These are phyloP conservation scores for Pichia cephalocereana DNA, from an alignment of 805 yeast genomes.

Conservation along the genomic window DNA sequence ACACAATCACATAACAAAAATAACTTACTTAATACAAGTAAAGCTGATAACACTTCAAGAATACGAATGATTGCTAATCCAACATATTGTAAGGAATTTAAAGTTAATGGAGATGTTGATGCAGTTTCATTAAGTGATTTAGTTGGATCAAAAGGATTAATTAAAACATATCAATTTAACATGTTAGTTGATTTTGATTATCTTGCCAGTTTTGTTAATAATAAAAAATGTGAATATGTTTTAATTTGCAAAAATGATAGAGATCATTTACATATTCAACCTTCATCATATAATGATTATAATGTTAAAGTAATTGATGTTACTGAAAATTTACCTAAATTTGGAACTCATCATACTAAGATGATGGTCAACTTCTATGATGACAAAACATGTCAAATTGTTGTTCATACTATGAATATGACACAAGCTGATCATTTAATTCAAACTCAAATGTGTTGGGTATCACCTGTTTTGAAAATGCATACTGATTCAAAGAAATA, in stretches of 20 bases:
- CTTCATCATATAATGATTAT: constrained; percentile 11
- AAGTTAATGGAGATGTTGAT: constrained; percentile 18
- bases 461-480: constrained; percentile 35
- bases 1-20: too few species aligned
- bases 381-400: constrained; percentile 39
- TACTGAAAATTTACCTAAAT: constrained; percentile 20
- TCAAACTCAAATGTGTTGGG: constrained; percentile 63
- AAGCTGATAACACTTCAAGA: constrained; percentile 14
- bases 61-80: constrained; percentile 19
- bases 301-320: constrained; percentile 24
- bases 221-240: constrained; percentile 14
- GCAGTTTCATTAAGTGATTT: constrained; percentile 21
- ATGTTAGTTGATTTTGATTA: constrained; percentile 24
- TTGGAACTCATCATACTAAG: constrained; percentile 55
- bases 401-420: constrained; percentile 52
- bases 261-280: constrained; percentile 27
- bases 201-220: constrained; percentile 15
- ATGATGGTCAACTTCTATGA: constrained; percentile 50
- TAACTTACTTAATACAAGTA: neutral
- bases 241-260: constrained; percentile 27
- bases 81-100: constrained; percentile 14
- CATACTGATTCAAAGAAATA: neutral
- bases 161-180: constrained; percentile 25
- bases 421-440: constrained; percentile 43
- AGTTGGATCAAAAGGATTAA: constrained; percentile 17